A percentile compares a stretch with the other conserved stretches of the same genome.
phyloP scores from a whole-genome alignment of 495 filamentous ascomycete genomes.

The Xylaria acuta region DNA sequence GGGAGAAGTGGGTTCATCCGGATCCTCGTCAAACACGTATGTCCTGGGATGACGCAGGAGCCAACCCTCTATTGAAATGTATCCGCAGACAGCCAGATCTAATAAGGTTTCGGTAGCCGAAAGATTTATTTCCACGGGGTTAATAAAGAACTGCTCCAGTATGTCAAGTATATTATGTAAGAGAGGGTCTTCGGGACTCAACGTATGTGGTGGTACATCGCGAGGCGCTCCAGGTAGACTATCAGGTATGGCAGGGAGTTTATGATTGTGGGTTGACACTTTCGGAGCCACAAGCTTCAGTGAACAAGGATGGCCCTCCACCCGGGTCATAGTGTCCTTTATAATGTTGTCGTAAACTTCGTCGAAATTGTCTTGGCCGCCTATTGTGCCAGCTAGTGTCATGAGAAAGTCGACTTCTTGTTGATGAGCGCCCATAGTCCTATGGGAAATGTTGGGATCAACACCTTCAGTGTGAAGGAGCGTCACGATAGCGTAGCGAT shows the following conservation, averaged over 20 bases:
- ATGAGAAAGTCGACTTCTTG: constrained; percentile 78
- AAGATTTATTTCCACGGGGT: constrained; percentile 89
- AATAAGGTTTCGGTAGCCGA: constrained; percentile 82
- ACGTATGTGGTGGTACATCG: constrained; percentile 63
- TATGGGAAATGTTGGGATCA: constrained; percentile 56
- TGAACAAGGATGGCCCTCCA: constrained; percentile 85
- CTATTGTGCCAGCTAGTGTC: constrained; percentile 72
- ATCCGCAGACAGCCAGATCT: constrained; percentile 81
- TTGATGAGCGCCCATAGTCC: constrained; percentile 80
- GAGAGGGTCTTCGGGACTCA: constrained; percentile 77
- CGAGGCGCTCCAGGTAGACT: constrained; percentile 59
- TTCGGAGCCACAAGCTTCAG: constrained; percentile 62
- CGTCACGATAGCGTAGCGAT: constrained; percentile 80
- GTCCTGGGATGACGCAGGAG: constrained; percentile 74
- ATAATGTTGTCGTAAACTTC: constrained; percentile 83
- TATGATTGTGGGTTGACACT: constrained; percentile 57
- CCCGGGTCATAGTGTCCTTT: constrained; percentile 73
- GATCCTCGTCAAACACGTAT: constrained; percentile 60
- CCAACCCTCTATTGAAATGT: constrained; percentile 86
- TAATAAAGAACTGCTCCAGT: constrained; percentile 81
- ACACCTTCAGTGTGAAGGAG: constrained; percentile 69
- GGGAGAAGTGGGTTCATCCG: constrained; percentile 39
- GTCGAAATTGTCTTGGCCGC: constrained; percentile 73
- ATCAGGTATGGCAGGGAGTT: constrained; percentile 56
- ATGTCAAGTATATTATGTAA: constrained; percentile 72